Conservation (phyloP, 176 grass and related monocot species). For the Puya raimondii region DNA sequence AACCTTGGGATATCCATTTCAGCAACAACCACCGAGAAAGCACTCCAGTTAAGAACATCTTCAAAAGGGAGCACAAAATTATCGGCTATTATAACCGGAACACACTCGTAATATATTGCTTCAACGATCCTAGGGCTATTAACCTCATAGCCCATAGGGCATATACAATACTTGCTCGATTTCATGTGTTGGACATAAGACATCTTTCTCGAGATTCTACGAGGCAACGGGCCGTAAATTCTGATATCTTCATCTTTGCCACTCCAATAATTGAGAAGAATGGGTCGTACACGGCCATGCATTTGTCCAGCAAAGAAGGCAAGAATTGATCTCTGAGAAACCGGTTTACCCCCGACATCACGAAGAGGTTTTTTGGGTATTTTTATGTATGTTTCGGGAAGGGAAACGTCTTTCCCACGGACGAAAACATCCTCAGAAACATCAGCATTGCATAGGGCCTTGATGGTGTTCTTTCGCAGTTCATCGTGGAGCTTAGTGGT, state of each 20-base stretch:
- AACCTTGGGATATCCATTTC: slow-evolving; percentile 63
- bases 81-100: slow-evolving; percentile 81
- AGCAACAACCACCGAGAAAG: slow-evolving; percentile 51
- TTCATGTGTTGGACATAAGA: slow-evolving; percentile 85
- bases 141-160: slow-evolving; percentile 91
- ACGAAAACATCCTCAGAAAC: slow-evolving; percentile 68
- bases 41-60: slow-evolving; percentile 48
- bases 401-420: slow-evolving; percentile 71
- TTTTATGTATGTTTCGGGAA: slow-evolving; percentile 74
- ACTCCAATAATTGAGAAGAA: slow-evolving; percentile 61
- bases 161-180: slow-evolving; percentile 75
- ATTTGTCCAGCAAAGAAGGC: slow-evolving; percentile 90
- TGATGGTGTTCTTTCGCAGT: slow-evolving; percentile 66
- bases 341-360: slow-evolving; percentile 50
- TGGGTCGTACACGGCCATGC: slow-evolving; percentile 81
- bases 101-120: slow-evolving; percentile 79
- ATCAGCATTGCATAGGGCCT: slow-evolving; percentile 80
- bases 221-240: slow-evolving; percentile 47
- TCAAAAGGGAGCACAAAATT: slow-evolving; percentile 83
- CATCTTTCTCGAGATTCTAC: slow-evolving; percentile 40
- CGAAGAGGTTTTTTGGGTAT: slow-evolving; percentile 60
- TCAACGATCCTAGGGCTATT: slow-evolving; percentile 90
- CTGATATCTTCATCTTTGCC: slow-evolving; percentile 51
- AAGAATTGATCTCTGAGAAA: slow-evolving; percentile 50
- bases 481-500: slow-evolving; percentile 69